A percentile compares a stretch with the other conserved stretches of the same genome.
Evolutionary conservation across 2,329 filamentous ascomycete genomes (phyloP).

Genomic region (Dothideomycetes sp.): DNA sequence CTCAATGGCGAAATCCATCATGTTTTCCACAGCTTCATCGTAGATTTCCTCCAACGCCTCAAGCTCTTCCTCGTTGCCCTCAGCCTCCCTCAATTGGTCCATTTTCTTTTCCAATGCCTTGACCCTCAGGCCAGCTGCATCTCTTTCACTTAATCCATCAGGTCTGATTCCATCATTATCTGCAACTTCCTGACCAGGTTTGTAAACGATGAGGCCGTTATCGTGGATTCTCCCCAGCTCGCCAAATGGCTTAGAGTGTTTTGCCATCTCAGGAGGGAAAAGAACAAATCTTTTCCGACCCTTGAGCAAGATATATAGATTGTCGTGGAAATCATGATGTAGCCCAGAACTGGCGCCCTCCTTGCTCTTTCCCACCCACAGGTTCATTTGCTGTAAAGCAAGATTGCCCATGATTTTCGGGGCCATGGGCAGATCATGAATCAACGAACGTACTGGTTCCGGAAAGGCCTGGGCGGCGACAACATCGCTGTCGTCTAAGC

Average conservation of each 20-base stretch:
- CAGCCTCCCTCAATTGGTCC: neutral
- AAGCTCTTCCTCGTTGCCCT: conserved; percentile 1
- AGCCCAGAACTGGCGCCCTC: conserved; percentile 4
- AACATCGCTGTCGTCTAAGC: neutral
- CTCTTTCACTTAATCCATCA: conserved; percentile 5
- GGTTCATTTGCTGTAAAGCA: conserved; percentile 7
- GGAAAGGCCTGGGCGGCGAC: conserved; percentile 4
- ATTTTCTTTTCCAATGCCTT: conserved; percentile 4
- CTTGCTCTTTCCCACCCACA: conserved; percentile 6
- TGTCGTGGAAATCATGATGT: conserved; percentile 8
- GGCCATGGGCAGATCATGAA: conserved; percentile 1
- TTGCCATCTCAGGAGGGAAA: conserved; percentile 2
- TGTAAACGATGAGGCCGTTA: conserved; percentile 7
- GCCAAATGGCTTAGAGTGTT: conserved; percentile 3
- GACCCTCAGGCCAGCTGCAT: conserved; percentile 2
- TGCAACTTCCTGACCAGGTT: neutral
- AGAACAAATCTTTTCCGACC: conserved; percentile 5
- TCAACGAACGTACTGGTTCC: conserved; percentile 3
- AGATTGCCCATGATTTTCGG: conserved; percentile 7
- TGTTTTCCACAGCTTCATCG: conserved; percentile 1
- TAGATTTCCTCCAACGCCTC: conserved; percentile 2
- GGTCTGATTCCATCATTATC: conserved; percentile 3
- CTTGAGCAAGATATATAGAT: conserved; percentile 6
- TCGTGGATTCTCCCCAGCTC: conserved; percentile 1
- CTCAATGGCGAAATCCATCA: conserved; percentile 4